Evolutionary conservation across 257 asterid species (phyloP), one percentile per base, ranked within the genome.

Genomic region (Forsythia suspensa): DNA sequence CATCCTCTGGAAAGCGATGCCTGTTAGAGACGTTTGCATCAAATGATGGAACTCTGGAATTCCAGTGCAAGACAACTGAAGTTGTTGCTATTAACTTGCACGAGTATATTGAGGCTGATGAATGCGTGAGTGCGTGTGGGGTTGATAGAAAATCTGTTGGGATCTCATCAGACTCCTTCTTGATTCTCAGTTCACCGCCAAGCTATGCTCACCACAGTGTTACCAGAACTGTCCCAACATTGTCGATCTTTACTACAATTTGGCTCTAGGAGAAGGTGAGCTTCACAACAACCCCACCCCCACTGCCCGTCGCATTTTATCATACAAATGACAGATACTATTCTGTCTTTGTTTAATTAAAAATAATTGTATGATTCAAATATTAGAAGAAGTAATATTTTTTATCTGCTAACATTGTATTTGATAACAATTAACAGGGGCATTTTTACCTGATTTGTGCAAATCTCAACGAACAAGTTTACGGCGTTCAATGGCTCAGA

Each of bases 221-320:
- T 76, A 80, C 59, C 67, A 65, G 24, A 74, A 80, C 18, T 85
- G 89, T 70, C 82, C 51, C 16, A 85, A 85, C 82, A 77, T 85
- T 74, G 43, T 82, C 80, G 86, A 85, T 79, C 85, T 85, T 72
- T 82, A 82, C 85, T 55, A 70, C 57, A 82, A 44, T 7, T 75
- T 85, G 77, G 85, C 86, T 80, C 65, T 73, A 8, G 89, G 75
- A 63, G 86, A 85, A 82, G 86, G 86, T 80, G 61, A n/a, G 34
- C 34, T 29, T 1, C 1, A 29, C 34, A 29, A 29, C 34, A 29
- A 29, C 34, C 2, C 34, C 34, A 29, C 34, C 34, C 34, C 34
- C 34, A 29, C 34, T 29, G 34, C 34, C 34, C 1, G 34, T 0
- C 1, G 34, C 0, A 29, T 1, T 29, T 29, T 29, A 29, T 29